Evolutionary conservation across 441 rosid species (phyloP).

Genomic region (Populus hybrid): DNA sequence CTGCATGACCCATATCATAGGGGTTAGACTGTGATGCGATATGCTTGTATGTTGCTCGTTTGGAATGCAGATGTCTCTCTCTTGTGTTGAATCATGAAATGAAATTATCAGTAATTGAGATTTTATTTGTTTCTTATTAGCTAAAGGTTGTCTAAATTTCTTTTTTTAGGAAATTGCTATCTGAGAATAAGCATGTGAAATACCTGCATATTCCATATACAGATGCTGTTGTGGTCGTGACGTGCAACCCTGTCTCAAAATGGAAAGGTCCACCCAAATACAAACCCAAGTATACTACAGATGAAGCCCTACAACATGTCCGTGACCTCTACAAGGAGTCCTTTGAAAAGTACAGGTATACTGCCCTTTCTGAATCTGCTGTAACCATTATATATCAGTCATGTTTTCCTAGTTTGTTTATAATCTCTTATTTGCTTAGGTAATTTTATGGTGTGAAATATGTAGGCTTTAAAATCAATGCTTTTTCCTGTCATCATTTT

Average conservation of each 20-base stretch:
- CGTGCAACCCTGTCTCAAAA: conserved; percentile 88
- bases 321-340: conserved; percentile 76
- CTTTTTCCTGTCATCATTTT: background rate
- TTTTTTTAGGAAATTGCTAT: conserved; percentile 66
- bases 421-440: background rate
- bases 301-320: conserved; percentile 70
- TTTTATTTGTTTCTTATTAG: conserved; percentile 6
- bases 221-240: conserved; percentile 83
- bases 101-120: background rate
- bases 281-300: conserved; percentile 70
- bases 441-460: background rate
- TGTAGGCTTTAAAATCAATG: background rate
- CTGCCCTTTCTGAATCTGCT: background rate
- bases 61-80: background rate
- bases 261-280: conserved; percentile 83
- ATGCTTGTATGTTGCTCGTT: background rate
- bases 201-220: conserved; percentile 75
- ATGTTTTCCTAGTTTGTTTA: background rate
- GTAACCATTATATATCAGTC: background rate
- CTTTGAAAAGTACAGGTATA: conserved; percentile 67
- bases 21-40: conserved; percentile 1
- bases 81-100: background rate
- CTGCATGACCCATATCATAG: background rate
- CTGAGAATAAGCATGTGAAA: conserved; percentile 92
- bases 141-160: conserved; percentile 14